These are phyloP conservation scores for Leptodermis oblonga DNA, from an alignment of 257 asterid genomes.

Conservation along the genomic window DNA sequence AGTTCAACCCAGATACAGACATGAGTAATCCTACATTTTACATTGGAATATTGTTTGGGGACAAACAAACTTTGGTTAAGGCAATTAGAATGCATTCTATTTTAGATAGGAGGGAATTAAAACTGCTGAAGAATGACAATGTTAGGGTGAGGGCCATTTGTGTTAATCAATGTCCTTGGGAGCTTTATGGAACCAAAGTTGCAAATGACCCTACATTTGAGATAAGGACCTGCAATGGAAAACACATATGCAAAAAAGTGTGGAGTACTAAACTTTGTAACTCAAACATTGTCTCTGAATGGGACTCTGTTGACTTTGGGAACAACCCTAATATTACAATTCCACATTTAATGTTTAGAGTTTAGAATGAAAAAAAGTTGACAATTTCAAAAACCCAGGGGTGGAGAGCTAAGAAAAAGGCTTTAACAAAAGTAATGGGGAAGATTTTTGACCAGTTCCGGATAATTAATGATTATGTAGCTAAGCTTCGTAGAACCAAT, in stretches of 20 bases:
- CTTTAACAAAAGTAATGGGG: too few relatives aligned
- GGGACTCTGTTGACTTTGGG: not conserved
- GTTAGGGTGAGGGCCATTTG: not conserved
- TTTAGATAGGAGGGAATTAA: not conserved
- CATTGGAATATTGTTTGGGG: not conserved
- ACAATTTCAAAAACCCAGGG: too few relatives aligned
- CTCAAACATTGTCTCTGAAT: not conserved
- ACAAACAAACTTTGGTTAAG: not conserved
- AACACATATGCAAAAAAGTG: not conserved
- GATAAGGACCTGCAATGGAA: not conserved
- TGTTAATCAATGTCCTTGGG: not conserved
- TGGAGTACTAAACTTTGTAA: not conserved
- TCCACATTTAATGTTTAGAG: not conserved
- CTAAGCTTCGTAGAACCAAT: too few relatives aligned
- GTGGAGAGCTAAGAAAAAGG: too few relatives aligned
- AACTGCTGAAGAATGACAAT: not conserved
- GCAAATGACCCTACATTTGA: not conserved
- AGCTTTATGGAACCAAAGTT: not conserved
- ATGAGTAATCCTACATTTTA: not conserved
- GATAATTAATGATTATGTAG: too few relatives aligned
- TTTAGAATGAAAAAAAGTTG: too few relatives aligned
- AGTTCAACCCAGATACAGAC: not conserved
- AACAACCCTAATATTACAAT: not conserved
- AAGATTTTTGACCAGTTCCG: too few relatives aligned
- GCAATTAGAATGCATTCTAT: not conserved